Percentiles rank a stretch among this genome's conserved stretches.
Conservation (phyloP, 108 stramenopile genomes). For the Aureococcus anophagefferens region DNA sequence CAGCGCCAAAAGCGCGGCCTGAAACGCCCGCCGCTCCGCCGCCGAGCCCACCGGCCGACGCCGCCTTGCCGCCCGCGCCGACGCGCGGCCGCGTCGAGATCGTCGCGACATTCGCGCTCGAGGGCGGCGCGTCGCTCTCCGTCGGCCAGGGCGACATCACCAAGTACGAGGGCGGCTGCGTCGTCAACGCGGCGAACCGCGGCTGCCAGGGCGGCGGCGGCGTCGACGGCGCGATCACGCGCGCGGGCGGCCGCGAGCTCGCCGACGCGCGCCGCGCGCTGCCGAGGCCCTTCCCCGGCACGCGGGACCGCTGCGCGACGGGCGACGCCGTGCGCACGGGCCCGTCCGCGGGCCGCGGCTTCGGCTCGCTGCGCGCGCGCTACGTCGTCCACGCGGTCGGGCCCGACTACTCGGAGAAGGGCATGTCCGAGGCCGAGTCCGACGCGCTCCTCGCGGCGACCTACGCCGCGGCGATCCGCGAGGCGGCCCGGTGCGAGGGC, state of each 20-base stretch:
- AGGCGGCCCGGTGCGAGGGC: too few relatives aligned
- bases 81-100: too few relatives aligned
- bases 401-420: constrained; percentile 41
- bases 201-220: constrained; percentile 70
- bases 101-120: too few relatives aligned
- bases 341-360: constrained; percentile 27
- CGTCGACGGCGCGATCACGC: constrained; percentile 69
- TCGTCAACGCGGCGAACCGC: constrained; percentile 74
- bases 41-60: too few relatives aligned
- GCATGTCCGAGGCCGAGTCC: too few relatives aligned
- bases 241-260: constrained; percentile 56
- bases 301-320: constrained; percentile 40
- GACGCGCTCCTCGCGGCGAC: too few relatives aligned
- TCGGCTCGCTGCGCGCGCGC: constrained; percentile 38
- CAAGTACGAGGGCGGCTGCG: constrained; percentile 30
- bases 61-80: too few relatives aligned
- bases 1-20: too few relatives aligned
- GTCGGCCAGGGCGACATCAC: too few relatives aligned
- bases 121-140: too few relatives aligned
- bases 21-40: too few relatives aligned
- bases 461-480: too few relatives aligned
- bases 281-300: constrained; percentile 22
- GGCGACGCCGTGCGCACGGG: constrained; percentile 59
- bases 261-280: constrained; percentile 42
- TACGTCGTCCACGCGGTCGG: constrained; percentile 77